A percentile compares a stretch with the other conserved stretches of the same genome.
These are phyloP conservation scores for Rhodotorula sp. DNA, from an alignment of 1,284 basidiomycete species.

Conservation along the genomic window DNA sequence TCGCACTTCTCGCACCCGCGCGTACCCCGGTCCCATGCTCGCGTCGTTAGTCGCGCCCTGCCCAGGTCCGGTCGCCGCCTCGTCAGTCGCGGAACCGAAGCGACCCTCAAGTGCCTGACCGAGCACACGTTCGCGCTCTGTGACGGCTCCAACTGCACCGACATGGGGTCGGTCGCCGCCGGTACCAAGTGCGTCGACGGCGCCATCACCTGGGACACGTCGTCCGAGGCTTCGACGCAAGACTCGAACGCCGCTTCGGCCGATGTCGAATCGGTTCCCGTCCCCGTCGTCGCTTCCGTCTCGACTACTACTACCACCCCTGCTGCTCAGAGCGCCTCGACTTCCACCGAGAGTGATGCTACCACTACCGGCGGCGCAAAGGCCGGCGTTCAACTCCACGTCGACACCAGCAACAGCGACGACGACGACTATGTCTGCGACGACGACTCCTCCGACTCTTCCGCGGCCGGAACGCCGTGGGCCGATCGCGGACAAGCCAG, in stretches of 20 bases:
- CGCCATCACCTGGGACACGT: constrained; percentile 39
- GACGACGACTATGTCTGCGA: constrained; percentile 2
- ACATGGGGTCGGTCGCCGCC: constrained; percentile 41
- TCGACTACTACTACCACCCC: not conserved
- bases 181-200: constrained; percentile 35
- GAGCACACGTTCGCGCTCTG: constrained; percentile 33
- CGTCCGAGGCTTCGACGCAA: constrained; percentile 8
- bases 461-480: not conserved
- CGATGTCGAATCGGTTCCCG: not conserved
- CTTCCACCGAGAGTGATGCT: not conserved
- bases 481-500: not conserved
- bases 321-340: not conserved
- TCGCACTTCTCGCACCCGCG: constrained; percentile 15
- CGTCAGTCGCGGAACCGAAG: constrained; percentile 13
- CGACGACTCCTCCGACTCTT: not conserved
- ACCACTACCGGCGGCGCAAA: not conserved
- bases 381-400: constrained; percentile 2
- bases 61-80: constrained; percentile 13
- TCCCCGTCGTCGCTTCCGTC: not conserved
- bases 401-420: not conserved
- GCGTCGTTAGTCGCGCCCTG: constrained; percentile 7
- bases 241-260: constrained; percentile 7
- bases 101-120: constrained; percentile 32
- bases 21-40: not conserved
- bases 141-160: constrained; percentile 33